Percentiles rank a stretch among this genome's conserved stretches.
These are phyloP conservation scores for Aspergillus latus DNA, from an alignment of 2,329 filamentous ascomycete species.

Conservation along the genomic window DNA sequence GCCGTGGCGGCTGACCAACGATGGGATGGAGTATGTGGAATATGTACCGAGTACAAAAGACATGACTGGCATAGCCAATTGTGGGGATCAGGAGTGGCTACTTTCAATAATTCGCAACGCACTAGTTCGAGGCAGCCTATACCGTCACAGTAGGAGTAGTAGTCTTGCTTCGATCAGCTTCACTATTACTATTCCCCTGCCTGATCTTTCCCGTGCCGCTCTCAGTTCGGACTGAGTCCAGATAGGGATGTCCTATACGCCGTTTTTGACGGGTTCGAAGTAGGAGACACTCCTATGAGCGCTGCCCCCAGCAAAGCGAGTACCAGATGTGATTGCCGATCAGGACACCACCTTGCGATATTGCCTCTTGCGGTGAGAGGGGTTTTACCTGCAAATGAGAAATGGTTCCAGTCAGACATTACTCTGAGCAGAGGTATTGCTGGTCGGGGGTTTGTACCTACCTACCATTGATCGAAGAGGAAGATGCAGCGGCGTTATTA, in stretches of 20 bases:
- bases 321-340: too few species aligned
- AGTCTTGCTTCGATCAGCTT: background rate
- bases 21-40: background rate
- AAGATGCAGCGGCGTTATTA: background rate
- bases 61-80: background rate
- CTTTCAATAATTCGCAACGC: background rate
- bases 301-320: too few species aligned
- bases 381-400: too few species aligned
- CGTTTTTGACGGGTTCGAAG: too few species aligned
- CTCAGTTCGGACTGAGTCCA: background rate
- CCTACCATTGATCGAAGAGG: background rate
- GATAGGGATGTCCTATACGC: background rate
- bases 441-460: background rate
- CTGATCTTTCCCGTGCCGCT: conserved; percentile 2
- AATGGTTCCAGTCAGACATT: too few species aligned
- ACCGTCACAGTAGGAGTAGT: background rate
- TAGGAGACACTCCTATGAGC: too few species aligned
- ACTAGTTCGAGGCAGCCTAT: conserved; percentile 6
- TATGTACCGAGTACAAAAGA: background rate
- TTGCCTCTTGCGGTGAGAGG: too few species aligned
- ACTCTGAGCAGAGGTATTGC: background rate
- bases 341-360: too few species aligned
- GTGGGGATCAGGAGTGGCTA: conserved; percentile 5
- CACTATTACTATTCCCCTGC: background rate
- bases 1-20: background rate